Evolutionary conservation across 192 early-diverging fungal genomes (phyloP).

Genomic region (Umbelopsis sp.): DNA sequence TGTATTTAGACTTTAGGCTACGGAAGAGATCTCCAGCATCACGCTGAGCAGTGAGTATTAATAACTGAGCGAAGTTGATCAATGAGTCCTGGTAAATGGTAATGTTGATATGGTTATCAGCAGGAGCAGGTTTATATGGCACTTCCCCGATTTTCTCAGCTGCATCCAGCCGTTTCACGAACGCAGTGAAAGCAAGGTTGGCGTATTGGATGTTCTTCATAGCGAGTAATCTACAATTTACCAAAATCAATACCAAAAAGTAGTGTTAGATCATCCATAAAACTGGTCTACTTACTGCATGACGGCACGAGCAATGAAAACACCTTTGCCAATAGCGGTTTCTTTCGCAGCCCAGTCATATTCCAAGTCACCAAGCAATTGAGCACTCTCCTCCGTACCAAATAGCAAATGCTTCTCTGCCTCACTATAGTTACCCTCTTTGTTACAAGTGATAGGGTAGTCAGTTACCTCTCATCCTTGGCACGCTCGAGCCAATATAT

Average conservation of each 20-base stretch:
- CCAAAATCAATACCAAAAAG: neutral
- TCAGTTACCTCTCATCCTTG: too few species aligned
- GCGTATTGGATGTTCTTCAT: constrained; percentile 50
- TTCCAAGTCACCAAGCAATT: constrained; percentile 70
- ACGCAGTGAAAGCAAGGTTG: constrained; percentile 37
- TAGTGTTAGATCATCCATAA: too few species aligned
- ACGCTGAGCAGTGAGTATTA: constrained; percentile 68
- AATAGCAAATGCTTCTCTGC: constrained; percentile 88
- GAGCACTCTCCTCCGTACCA: constrained; percentile 81
- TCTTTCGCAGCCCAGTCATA: constrained; percentile 74
- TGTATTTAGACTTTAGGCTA: constrained; percentile 30
- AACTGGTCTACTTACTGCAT: constrained; percentile 72
- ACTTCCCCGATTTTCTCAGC: constrained; percentile 15
- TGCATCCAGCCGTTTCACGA: constrained; percentile 23
- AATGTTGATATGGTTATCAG: constrained; percentile 48
- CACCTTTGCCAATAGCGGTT: constrained; percentile 72
- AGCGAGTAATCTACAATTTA: constrained; percentile 38
- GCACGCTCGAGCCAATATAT: too few species aligned
- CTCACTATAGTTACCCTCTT: constrained; percentile 72
- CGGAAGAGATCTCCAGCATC: constrained; percentile 52
- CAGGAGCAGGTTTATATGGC: constrained; percentile 39
- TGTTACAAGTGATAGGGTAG: too few species aligned
- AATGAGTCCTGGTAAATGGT: constrained; percentile 44
- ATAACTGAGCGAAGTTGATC: constrained; percentile 67
- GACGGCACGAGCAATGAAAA: constrained; percentile 77